phyloP scores from a whole-genome alignment of 2,329 filamentous ascomycete species.

The Aschersonia sp. region DNA sequence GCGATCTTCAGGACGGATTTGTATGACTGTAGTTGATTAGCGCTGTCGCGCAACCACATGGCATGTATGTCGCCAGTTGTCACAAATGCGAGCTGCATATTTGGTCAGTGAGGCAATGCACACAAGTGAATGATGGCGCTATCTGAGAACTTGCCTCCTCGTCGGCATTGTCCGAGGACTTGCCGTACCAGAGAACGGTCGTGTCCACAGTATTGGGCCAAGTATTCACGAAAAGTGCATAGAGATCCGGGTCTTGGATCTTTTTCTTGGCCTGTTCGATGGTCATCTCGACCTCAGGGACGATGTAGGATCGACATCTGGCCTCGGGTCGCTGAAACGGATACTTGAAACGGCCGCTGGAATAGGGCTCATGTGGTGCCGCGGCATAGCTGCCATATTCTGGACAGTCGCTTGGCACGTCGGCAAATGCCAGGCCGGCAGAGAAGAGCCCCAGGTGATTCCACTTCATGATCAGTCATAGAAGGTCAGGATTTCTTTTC shows the following conservation, averaged over 20 bases:
- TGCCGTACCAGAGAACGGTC: conserved; percentile 54
- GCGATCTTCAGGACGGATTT: conserved; percentile 45
- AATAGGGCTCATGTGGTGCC: conserved; percentile 51
- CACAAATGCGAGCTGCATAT: conserved; percentile 55
- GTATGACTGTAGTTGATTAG: conserved; percentile 67
- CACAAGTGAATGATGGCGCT: background rate
- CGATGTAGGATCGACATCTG: conserved; percentile 70
- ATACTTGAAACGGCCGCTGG: conserved; percentile 59
- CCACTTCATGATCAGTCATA: background rate
- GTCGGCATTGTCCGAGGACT: conserved; percentile 36
- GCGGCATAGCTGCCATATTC: conserved; percentile 20
- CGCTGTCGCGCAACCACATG: conserved; percentile 84
- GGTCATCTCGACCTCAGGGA: conserved; percentile 60
- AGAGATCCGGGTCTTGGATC: conserved; percentile 65
- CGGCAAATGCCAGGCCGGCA: conserved; percentile 13
- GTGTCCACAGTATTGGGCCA: conserved; percentile 68
- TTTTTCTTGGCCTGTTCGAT: conserved; percentile 52
- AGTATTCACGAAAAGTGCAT: conserved; percentile 55
- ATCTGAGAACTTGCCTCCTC: conserved; percentile 33
- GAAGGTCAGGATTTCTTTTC: no score
- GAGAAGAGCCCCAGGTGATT: conserved; percentile 12
- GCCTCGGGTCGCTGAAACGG: conserved; percentile 66
- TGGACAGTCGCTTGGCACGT: conserved; percentile 16
- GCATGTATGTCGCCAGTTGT: conserved; percentile 85
- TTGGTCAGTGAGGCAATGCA: background rate